Base-by-base conservation (phyloP, 2,329 filamentous ascomycete species). In the Ceratocystis variospora region DNA sequence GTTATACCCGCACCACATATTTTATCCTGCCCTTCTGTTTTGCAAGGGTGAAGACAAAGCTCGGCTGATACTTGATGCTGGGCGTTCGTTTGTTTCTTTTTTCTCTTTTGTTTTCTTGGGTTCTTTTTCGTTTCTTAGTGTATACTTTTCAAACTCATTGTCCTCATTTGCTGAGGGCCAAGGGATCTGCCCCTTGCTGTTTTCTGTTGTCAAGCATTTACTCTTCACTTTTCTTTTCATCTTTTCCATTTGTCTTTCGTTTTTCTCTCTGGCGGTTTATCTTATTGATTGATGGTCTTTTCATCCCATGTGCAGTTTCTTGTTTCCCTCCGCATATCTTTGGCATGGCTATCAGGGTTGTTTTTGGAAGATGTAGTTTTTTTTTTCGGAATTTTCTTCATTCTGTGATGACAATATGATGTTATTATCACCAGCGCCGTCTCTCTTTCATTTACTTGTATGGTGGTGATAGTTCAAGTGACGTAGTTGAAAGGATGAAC, bases 111-210 rank as follows among this genome's bases (percentile, higher is more conserved):
- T 66, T 25, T 67, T 62, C 69, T 25, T 61, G 59, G 59, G 67
- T 68, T 68, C 72, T 67, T 68, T 72, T 68, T 68, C 70, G 68
- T 48, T 70, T 68, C 61, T 62, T 62, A 62, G 61, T 62, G 61
- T 62, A 62, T 62, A 62, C 41, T 63, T 63, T 62, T 37, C 25
- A 12, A 33, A 59, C 55, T 63, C 37, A 62, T 50, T 33, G 62
- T 45, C 28, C 31, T 4, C 12, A 3, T 15, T 55, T 70, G 15
- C 41, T 46, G 63, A 67, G 68, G 67, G 71, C 67, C 67, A 69
- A 41, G 37, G 37, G 37, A 41, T 41, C 3, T 41, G 12, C 12
- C 10, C 37, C 37, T 41, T 41, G 37, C 4, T 41, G 37, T 41
- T 41, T 41, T 41, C 37, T 15, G 67, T 46, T 70, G 67, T 41